A percentile compares a stretch with the other conserved stretches of the same genome.
Evolutionary conservation across 352 stramenopile genomes (phyloP).

Genomic region (Globisporangium rhizosaccharum): DNA sequence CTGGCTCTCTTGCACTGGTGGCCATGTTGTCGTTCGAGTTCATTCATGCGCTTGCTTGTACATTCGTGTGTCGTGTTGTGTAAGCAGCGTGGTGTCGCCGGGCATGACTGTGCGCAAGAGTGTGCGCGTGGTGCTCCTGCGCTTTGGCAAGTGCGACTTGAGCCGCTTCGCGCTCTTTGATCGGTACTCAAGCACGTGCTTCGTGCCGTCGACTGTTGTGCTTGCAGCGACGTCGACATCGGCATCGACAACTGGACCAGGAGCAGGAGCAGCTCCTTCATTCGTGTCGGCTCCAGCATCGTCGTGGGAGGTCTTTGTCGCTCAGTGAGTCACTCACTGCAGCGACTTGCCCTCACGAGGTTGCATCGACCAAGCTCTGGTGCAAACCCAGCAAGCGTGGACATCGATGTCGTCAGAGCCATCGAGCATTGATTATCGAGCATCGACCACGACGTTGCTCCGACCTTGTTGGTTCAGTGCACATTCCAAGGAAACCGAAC

Average conservation of each 20-base stretch:
- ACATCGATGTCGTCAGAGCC: no score
- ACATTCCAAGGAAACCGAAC: no score
- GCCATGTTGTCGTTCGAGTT: neutral
- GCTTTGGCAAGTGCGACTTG: constrained; percentile 33
- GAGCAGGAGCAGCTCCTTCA: neutral
- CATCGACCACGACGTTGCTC: no score
- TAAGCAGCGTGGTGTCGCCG: constrained; percentile 26
- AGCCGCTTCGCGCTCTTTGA: constrained; percentile 55
- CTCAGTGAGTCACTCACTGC: constrained; percentile 2
- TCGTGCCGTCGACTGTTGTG: constrained; percentile 22
- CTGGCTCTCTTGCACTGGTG: no score
- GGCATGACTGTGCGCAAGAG: constrained; percentile 59
- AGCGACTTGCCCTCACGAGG: neutral
- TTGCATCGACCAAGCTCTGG: no score
- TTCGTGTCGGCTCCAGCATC: neutral
- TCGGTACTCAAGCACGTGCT: constrained; percentile 53
- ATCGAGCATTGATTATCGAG: no score
- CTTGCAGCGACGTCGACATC: neutral
- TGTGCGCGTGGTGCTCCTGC: constrained; percentile 50
- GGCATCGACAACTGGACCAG: neutral
- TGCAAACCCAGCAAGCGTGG: no score
- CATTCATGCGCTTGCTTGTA: neutral
- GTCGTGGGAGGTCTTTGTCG: constrained; percentile 26
- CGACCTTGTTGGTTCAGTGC: no score
- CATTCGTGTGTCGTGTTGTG: constrained; percentile 4